Base-by-base conservation (phyloP, 805 yeast genomes). In the Wickerhamomyces strasburgensis region DNA sequence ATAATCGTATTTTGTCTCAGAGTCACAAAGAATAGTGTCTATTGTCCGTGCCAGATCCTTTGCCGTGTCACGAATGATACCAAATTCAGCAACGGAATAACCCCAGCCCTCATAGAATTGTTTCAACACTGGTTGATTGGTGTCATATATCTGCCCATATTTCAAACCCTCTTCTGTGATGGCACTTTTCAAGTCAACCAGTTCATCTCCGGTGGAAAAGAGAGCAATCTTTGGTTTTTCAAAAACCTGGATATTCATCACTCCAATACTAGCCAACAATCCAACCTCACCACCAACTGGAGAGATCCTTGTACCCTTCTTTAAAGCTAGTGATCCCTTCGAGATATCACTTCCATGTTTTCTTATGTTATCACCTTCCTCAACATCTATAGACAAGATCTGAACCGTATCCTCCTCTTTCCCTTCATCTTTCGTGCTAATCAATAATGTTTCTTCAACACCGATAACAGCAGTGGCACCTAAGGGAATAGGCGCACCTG, bases 401-500 rank as follows among this genome's bases (percentile, higher is more conserved):
- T 42, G 47, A 5, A 73, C 64, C 23, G 45, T 52, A 14, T 57
- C 43, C 46, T 73, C 79, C 43, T 72, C 78, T n/a, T n/a, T n/a
- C 2, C 33, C 29, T 1, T 65, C 71, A 38, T 67, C 67, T 2
- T 49, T 58, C 6, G 54, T 48, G 8, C 56, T 49, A 2, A 56
- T 57, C 11, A 72, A 44, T 14, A 47, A 48, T 0, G 80, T 73
- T 43, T 72, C 75, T 47, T 73, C 80, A 3, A 73, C 78, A 54
- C 73, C 72, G 6, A 73, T 66, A 13, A 73, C 75, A 1, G 78
- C 75, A 25, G 68, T 67, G 0, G 77, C 67, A 3, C 77, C 78
- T n/a, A 55, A 54, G 0, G 79, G 79, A 1, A 73, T 58, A 4
- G 78, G 78, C 0, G 80, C 79, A 6, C 80, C 80, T 0, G 79